Conservation (phyloP, 345 rosid genomes). For the Salix udensis region DNA sequence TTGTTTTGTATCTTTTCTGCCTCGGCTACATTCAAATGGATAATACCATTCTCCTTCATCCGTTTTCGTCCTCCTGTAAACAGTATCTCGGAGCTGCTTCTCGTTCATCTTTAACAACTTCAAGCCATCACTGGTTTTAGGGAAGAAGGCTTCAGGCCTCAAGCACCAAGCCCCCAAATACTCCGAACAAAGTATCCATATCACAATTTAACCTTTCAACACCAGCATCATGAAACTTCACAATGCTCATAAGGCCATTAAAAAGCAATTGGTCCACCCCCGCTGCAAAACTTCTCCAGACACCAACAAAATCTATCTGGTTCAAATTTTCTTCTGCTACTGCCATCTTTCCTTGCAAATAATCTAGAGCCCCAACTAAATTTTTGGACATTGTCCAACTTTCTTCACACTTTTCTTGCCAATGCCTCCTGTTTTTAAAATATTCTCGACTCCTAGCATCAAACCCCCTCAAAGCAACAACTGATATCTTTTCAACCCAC, state of each 20-base stretch:
- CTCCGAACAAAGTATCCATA: constrained; percentile 61
- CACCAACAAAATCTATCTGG: constrained; percentile 53
- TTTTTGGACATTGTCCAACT: constrained; percentile 60
- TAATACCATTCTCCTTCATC: constrained; percentile 59
- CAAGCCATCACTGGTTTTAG: constrained; percentile 53
- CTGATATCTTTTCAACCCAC: constrained; percentile 76
- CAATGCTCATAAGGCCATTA: constrained; percentile 53
- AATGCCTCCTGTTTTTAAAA: constrained; percentile 69
- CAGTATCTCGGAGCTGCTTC: constrained; percentile 46
- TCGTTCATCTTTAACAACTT: constrained; percentile 59
- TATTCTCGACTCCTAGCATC: constrained; percentile 75
- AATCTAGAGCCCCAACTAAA: constrained; percentile 68
- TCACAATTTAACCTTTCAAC: constrained; percentile 61
- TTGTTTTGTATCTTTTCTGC: constrained; percentile 57
- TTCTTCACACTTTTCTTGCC: constrained; percentile 76
- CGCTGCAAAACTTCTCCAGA: constrained; percentile 75
- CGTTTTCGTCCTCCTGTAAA: constrained; percentile 38
- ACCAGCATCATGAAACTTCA: constrained; percentile 54
- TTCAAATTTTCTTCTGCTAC: constrained; percentile 55
- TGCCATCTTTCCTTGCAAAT: constrained; percentile 72
- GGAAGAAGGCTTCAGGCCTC: constrained; percentile 82
- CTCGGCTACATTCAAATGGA: constrained; percentile 53
- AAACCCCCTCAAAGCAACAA: constrained; percentile 74
- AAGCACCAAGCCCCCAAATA: constrained; percentile 76
- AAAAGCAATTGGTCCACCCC: constrained; percentile 60